Percentiles rank a stretch among this genome's conserved stretches.
Conservation (phyloP, 805 yeast species). For the Spathaspora gorwiae region DNA sequence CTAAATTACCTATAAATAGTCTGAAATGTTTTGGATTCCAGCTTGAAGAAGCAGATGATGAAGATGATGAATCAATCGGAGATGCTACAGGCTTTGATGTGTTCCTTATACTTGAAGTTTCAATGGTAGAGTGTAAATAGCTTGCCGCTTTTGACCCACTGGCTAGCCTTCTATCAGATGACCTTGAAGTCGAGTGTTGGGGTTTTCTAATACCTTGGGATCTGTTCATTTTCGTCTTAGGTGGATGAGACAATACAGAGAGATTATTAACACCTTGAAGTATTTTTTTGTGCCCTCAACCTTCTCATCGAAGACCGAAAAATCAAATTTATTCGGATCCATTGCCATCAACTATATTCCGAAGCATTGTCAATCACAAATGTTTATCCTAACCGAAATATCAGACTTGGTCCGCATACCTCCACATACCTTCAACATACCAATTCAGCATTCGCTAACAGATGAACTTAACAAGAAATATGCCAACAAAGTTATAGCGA, state of each 20-base stretch:
- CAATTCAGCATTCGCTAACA: constrained; percentile 66
- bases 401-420: constrained; percentile 85
- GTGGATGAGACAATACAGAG: too few relatives aligned
- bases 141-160: constrained; percentile 46
- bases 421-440: constrained; percentile 75
- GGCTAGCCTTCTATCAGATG: constrained; percentile 55
- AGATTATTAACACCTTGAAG: too few relatives aligned
- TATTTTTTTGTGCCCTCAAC: too few relatives aligned
- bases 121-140: constrained; percentile 26
- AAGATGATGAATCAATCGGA: neutral
- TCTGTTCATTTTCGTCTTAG: neutral
- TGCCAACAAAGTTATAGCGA: constrained; percentile 79
- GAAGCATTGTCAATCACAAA: constrained; percentile 17
- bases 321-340: neutral
- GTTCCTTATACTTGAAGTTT: constrained; percentile 9
- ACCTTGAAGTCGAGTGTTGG: constrained; percentile 14
- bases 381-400: constrained; percentile 82
- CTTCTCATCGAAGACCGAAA: neutral
- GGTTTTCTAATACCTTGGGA: constrained; percentile 15
- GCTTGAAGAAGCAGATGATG: constrained; percentile 28
- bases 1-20: constrained; percentile 71
- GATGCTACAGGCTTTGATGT: neutral
- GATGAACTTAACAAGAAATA: constrained; percentile 82
- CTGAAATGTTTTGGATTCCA: constrained; percentile 73
- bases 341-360: neutral